A percentile compares a stretch with the other conserved stretches of the same genome.
Conservation (phyloP, 1,284 basidiomycete genomes). For the Puccinia polysora region DNA sequence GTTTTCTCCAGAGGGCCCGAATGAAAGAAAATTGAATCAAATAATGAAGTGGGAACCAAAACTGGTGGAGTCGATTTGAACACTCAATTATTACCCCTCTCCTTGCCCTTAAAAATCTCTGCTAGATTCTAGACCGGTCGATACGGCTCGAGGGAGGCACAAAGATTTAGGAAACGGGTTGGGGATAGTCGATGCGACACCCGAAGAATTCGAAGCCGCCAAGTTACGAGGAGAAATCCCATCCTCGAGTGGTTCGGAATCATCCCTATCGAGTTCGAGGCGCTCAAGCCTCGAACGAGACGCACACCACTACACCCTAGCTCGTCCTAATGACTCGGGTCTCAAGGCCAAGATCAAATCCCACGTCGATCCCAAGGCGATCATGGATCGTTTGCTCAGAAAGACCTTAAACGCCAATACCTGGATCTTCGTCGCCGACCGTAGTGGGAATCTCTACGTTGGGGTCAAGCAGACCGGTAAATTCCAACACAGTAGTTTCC, state of each 20-base stretch:
- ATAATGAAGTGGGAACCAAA: neutral
- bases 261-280: slow-evolving; percentile 1
- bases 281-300: slow-evolving; percentile 4
- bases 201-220: slow-evolving; percentile 46
- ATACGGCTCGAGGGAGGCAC: slow-evolving; percentile 51
- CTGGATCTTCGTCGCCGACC: slow-evolving; percentile 46
- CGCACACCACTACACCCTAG: slow-evolving; percentile 29
- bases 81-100: too few relatives aligned
- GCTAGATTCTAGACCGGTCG: slow-evolving; percentile 59
- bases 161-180: slow-evolving; percentile 50
- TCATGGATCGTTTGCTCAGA: slow-evolving; percentile 61
- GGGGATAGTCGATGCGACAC: slow-evolving; percentile 50
- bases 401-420: slow-evolving; percentile 56
- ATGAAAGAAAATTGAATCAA: too few relatives aligned
- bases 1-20: too few relatives aligned
- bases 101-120: neutral
- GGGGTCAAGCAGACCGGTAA: slow-evolving; percentile 63
- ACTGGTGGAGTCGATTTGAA: neutral
- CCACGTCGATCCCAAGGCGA: slow-evolving; percentile 59
- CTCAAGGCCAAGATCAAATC: slow-evolving; percentile 53
- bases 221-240: slow-evolving; percentile 40
- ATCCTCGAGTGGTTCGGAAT: slow-evolving; percentile 43
- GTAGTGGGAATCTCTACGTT: slow-evolving; percentile 64
- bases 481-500: slow-evolving; percentile 69
- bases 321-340: neutral